Conservation (phyloP, 225 moss, liverwort and hornwort genomes). For the Marchantia paleacea region DNA sequence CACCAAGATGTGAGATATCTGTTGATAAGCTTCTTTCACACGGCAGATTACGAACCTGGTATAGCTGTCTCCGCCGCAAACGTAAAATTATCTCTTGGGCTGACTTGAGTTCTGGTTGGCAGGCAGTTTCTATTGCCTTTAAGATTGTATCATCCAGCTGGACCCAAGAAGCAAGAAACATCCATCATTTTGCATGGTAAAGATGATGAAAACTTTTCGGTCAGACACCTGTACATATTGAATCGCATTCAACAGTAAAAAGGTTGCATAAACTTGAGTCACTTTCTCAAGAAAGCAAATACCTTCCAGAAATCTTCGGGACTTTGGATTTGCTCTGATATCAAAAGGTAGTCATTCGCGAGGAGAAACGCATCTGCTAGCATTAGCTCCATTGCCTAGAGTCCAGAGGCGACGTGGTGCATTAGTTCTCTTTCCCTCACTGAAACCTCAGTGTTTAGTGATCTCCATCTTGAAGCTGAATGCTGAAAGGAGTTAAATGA, state of each 20-base stretch:
- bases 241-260: background rate
- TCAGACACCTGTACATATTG: background rate
- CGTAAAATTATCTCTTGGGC: conserved; percentile 68
- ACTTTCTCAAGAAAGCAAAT: conserved; percentile 2
- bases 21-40: background rate
- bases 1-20: background rate
- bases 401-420: background rate
- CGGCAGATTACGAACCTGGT: conserved; percentile 51
- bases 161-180: background rate
- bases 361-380: conserved; percentile 74
- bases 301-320: conserved; percentile 92
- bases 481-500: background rate
- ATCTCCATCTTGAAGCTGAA: background rate
- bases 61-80: conserved; percentile 83
- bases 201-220: too few species aligned
- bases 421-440: background rate
- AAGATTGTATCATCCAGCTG: conserved; percentile 83
- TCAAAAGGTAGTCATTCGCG: conserved; percentile 65
- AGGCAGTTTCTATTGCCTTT: conserved; percentile 78
- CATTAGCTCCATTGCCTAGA: conserved; percentile 92
- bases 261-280: background rate
- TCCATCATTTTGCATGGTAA: background rate
- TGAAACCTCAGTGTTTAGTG: conserved; percentile 1
- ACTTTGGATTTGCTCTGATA: conserved; percentile 63
- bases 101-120: conserved; percentile 71